phyloP scores from a whole-genome alignment of 495 filamentous ascomycete genomes.

The Neurospora sp. region DNA sequence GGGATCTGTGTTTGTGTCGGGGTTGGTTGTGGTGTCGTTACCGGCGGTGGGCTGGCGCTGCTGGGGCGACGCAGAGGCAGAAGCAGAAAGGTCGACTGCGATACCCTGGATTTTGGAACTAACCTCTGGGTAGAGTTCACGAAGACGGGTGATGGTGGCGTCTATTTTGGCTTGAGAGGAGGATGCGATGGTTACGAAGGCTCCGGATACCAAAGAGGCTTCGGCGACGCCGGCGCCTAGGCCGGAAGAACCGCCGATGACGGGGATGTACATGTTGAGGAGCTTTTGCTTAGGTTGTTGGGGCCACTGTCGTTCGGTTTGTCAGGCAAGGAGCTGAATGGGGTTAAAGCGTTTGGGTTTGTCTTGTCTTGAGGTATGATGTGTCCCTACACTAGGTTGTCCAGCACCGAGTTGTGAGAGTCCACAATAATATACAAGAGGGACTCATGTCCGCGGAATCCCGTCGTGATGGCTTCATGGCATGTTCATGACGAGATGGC shows the following conservation, averaged over 20 bases:
- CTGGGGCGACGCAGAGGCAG: background rate
- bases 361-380: background rate
- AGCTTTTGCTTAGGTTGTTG: constrained; percentile 30
- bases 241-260: constrained; percentile 47
- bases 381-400: background rate
- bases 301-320: background rate
- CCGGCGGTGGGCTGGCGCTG: too few relatives aligned
- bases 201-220: constrained; percentile 37
- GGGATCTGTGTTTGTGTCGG: constrained; percentile 3
- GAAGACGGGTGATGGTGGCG: constrained; percentile 29
- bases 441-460: background rate
- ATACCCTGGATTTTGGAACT: constrained; percentile 23
- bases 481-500: background rate
- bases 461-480: background rate
- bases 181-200: constrained; percentile 43
- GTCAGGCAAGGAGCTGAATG: background rate
- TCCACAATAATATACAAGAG: background rate
- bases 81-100: constrained; percentile 38
- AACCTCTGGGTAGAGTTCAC: constrained; percentile 24
- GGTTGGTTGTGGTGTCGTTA: too few relatives aligned
- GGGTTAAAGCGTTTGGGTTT: background rate
- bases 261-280: constrained; percentile 33
- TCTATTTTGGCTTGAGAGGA: constrained; percentile 36
- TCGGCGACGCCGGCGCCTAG: constrained; percentile 49
- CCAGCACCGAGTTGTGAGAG: background rate